A percentile compares a stretch with the other conserved stretches of the same genome.
phyloP scores from a whole-genome alignment of 2,329 filamentous ascomycete genomes.

The Clonostachys sp. region DNA sequence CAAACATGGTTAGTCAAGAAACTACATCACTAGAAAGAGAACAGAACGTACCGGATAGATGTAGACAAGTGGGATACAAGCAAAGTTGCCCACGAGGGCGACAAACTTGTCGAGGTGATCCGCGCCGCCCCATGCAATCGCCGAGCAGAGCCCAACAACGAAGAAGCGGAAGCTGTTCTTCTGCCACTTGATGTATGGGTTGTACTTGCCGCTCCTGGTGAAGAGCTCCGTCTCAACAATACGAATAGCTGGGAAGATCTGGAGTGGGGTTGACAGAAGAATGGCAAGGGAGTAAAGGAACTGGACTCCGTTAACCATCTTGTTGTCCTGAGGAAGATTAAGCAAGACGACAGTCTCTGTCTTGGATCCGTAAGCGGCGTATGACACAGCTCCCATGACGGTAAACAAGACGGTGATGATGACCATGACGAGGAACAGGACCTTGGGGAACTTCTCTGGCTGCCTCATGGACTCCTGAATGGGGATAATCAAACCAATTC shows the following conservation, averaged over 20 bases:
- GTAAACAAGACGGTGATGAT: slow-evolving; percentile 90
- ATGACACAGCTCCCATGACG: slow-evolving; percentile 87
- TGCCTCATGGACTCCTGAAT: slow-evolving; percentile 97
- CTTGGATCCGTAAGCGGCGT: slow-evolving; percentile 90
- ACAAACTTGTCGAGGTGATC: slow-evolving; percentile 97
- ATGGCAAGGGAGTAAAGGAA: slow-evolving; percentile 99
- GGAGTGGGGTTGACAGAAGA: slow-evolving; percentile 86
- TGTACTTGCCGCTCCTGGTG: slow-evolving; percentile 92
- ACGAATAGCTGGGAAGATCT: slow-evolving; percentile 96
- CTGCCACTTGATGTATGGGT: slow-evolving; percentile 98
- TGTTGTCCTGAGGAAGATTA: slow-evolving; percentile 93
- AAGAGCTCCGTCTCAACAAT: slow-evolving; percentile 95
- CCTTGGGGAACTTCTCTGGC: slow-evolving; percentile 83
- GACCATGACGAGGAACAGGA: slow-evolving; percentile 88
- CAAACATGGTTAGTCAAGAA: background rate
- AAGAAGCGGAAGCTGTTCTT: slow-evolving; percentile 97
- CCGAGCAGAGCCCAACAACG: slow-evolving; percentile 79
- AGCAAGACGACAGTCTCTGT: slow-evolving; percentile 96
- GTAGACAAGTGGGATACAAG: slow-evolving; percentile 93
- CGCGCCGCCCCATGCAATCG: slow-evolving; percentile 88
- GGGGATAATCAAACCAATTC: slow-evolving; percentile 94
- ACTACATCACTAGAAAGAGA: background rate
- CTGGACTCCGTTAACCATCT: slow-evolving; percentile 91
- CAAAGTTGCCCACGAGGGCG: slow-evolving; percentile 91
- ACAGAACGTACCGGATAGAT: slow-evolving; percentile 82